phyloP scores from a whole-genome alignment of 2,329 filamentous ascomycete species.

The Scedosporium aurantiacum region DNA sequence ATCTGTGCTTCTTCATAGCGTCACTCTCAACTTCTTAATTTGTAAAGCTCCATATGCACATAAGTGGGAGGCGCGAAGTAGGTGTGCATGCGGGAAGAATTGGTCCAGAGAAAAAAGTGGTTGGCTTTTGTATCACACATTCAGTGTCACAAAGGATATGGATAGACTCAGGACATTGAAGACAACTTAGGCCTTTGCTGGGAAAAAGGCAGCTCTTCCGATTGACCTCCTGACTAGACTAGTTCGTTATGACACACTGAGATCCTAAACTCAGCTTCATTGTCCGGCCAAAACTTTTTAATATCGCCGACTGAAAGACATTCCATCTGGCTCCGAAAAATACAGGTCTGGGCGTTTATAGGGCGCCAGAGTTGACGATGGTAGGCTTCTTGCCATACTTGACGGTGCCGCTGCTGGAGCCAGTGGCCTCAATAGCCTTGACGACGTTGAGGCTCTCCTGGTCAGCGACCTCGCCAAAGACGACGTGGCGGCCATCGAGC shows the following conservation, averaged over 20 bases:
- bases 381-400: slow-evolving; percentile 46
- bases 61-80: no score
- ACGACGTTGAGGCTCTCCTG: slow-evolving; percentile 38
- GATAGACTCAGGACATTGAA: background rate
- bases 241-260: background rate
- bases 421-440: slow-evolving; percentile 50
- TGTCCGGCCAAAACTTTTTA: background rate
- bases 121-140: background rate
- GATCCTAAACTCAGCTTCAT: background rate
- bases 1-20: background rate
- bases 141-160: background rate
- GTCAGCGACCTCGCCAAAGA: slow-evolving; percentile 65
- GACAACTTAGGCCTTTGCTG: background rate
- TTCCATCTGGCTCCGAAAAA: background rate
- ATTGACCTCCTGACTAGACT: slow-evolving; percentile 1
- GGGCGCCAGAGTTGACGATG: slow-evolving; percentile 42
- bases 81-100: no score
- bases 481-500: slow-evolving; percentile 73
- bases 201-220: background rate
- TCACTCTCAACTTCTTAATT: no score
- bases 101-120: no score
- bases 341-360: slow-evolving; percentile 23
- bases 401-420: slow-evolving; percentile 42
- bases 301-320: background rate
- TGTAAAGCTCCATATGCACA: no score